Evolutionary conservation across 441 rosid species (phyloP).

Genomic region (Erodium texanum): DNA sequence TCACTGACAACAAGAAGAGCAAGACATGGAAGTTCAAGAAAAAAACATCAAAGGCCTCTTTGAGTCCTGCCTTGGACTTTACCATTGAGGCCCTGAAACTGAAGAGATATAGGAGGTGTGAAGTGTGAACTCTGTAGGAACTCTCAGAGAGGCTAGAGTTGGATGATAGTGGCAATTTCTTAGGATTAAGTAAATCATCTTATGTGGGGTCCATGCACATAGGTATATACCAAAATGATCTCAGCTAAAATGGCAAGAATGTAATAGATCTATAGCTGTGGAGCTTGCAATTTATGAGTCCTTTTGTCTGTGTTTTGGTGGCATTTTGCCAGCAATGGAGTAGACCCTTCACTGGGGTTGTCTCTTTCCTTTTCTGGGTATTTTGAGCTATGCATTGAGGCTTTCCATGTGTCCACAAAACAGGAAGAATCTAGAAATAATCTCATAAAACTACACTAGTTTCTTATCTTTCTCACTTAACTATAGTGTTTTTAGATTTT

Average conservation of each 20-base stretch:
- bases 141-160: background rate
- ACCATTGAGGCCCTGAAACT: background rate
- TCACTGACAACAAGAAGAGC: background rate
- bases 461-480: too few relatives aligned
- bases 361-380: conserved; percentile 3
- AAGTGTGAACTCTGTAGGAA: background rate
- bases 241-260: background rate
- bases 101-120: background rate
- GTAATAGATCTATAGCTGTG: background rate
- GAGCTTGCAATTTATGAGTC: background rate
- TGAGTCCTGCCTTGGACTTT: background rate
- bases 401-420: background rate
- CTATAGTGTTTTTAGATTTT: too few relatives aligned
- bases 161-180: background rate
- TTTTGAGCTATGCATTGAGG: background rate
- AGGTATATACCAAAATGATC: background rate
- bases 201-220: conserved; percentile 5
- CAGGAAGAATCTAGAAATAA: background rate
- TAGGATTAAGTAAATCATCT: background rate
- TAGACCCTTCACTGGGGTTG: background rate
- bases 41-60: background rate
- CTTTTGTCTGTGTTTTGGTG: background rate
- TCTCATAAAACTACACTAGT: too few relatives aligned
- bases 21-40: background rate
- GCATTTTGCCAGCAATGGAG: background rate